phyloP scores from a whole-genome alignment of 2,329 filamentous ascomycete genomes.

The Aspergillus amoenus region DNA sequence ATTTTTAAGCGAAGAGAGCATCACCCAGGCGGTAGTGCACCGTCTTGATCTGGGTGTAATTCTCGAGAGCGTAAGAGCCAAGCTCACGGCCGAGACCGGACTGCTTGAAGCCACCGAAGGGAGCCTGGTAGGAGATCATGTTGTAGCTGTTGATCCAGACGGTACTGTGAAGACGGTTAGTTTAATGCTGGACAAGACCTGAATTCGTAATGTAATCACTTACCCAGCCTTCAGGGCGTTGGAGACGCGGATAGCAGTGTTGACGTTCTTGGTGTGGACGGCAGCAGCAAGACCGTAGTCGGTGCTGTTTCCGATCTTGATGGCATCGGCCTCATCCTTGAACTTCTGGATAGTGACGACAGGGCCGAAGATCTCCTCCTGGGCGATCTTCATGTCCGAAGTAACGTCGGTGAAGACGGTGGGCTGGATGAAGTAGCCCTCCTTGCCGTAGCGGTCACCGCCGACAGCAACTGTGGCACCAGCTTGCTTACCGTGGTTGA shows the following conservation, averaged over 20 bases:
- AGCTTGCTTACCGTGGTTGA: slow-evolving; percentile 64
- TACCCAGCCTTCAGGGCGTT: slow-evolving; percentile 67
- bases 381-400: slow-evolving; percentile 68
- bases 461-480: slow-evolving; percentile 65
- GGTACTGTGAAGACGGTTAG: slow-evolving; percentile 33
- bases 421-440: slow-evolving; percentile 86
- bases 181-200: slow-evolving; percentile 8
- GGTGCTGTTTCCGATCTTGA: slow-evolving; percentile 69
- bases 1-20: slow-evolving; percentile 44
- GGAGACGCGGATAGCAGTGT: slow-evolving; percentile 74
- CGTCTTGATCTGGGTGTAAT: slow-evolving; percentile 52
- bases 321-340: slow-evolving; percentile 68
- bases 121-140: slow-evolving; percentile 53
- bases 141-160: slow-evolving; percentile 72
- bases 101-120: slow-evolving; percentile 48
- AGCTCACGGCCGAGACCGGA: slow-evolving; percentile 47
- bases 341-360: slow-evolving; percentile 74
- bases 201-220: slow-evolving; percentile 47
- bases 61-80: slow-evolving; percentile 49
- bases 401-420: slow-evolving; percentile 77
- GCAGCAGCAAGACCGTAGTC: slow-evolving; percentile 75
- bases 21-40: slow-evolving; percentile 44
- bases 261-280: slow-evolving; percentile 73
- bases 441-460: slow-evolving; percentile 68
- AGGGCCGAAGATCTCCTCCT: slow-evolving; percentile 78